These are phyloP conservation scores for Cylindrotheca closterium DNA, from an alignment of 108 stramenopile species.

Conservation along the genomic window DNA sequence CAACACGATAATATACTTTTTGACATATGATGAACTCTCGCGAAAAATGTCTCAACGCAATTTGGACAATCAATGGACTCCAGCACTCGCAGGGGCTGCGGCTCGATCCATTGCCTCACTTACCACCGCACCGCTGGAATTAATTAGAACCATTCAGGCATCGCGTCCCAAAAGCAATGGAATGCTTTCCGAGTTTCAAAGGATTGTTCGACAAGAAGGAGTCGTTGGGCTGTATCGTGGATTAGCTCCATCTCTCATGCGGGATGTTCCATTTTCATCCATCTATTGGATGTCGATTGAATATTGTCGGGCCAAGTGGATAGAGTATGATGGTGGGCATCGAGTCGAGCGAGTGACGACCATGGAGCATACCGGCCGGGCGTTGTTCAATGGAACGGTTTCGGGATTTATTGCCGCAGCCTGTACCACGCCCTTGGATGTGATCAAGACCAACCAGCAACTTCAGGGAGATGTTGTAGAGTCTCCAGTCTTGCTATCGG, in stretches of 20 bases:
- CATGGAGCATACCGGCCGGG: constrained; percentile 32
- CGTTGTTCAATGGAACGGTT: constrained; percentile 77
- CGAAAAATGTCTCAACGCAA: neutral
- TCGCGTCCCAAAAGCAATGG: constrained; percentile 36
- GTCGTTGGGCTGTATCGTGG: constrained; percentile 71
- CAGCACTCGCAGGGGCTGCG: constrained; percentile 71
- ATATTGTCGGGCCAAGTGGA: constrained; percentile 28
- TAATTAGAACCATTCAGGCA: constrained; percentile 74
- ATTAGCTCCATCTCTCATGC: constrained; percentile 77
- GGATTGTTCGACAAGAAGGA: constrained; percentile 58
- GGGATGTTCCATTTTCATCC: constrained; percentile 93
- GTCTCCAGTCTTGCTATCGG: constrained; percentile 6
- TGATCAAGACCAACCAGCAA: constrained; percentile 91
- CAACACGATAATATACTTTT: constrained; percentile 89
- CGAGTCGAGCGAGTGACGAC: constrained; percentile 10
- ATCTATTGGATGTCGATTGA: constrained; percentile 91
- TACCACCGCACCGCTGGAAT: constrained; percentile 91
- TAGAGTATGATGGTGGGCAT: constrained; percentile 17
- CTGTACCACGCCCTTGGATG: constrained; percentile 93
- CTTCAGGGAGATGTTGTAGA: constrained; percentile 12
- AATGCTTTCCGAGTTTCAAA: constrained; percentile 47
- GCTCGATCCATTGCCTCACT: constrained; percentile 80
- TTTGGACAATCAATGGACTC: constrained; percentile 27
- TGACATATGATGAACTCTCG: constrained; percentile 82
- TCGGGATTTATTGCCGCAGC: constrained; percentile 86